A percentile compares a stretch with the other conserved stretches of the same genome.
Conservation (phyloP, 192 early-diverging fungal species). For the Linderina pennispora region DNA sequence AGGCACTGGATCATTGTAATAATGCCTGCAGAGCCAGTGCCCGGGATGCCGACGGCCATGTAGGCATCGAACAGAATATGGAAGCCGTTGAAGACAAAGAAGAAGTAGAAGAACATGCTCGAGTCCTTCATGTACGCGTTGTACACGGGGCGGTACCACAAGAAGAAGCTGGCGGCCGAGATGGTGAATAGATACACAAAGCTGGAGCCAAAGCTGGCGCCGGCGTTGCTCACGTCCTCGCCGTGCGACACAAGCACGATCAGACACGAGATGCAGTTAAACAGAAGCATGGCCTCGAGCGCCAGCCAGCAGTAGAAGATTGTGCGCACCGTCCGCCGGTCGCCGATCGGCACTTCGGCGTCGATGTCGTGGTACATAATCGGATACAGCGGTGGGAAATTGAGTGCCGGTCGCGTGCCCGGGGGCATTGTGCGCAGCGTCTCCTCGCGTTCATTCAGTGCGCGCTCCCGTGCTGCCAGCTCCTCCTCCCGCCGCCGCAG, state of each 20-base stretch:
- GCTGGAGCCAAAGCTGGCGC: slow-evolving; percentile 74
- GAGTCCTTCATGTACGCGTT: slow-evolving; percentile 83
- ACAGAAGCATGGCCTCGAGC: slow-evolving; percentile 59
- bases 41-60: slow-evolving; percentile 83
- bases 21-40: slow-evolving; percentile 73
- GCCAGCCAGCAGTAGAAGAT: slow-evolving; percentile 72
- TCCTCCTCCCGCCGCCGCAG: slow-evolving; percentile 67
- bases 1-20: slow-evolving; percentile 71
- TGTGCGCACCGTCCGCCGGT: slow-evolving; percentile 58
- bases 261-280: slow-evolving; percentile 78
- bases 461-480: slow-evolving; percentile 69
- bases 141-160: slow-evolving; percentile 88
- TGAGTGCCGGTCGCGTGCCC: slow-evolving; percentile 65
- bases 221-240: slow-evolving; percentile 55
- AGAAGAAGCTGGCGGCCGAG: slow-evolving; percentile 65
- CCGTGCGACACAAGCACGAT: slow-evolving; percentile 63
- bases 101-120: slow-evolving; percentile 81
- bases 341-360: slow-evolving; percentile 59
- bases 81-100: slow-evolving; percentile 80
- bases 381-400: slow-evolving; percentile 79
- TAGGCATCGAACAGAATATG: slow-evolving; percentile 76
- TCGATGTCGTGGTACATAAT: slow-evolving; percentile 77
- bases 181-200: slow-evolving; percentile 72
- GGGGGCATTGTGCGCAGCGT: slow-evolving; percentile 47
- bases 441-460: slow-evolving; percentile 57